A percentile compares a stretch with the other conserved stretches of the same genome.
Evolutionary conservation across 202 grass and related monocot genomes (phyloP).

Genomic region (Panicum hallii): DNA sequence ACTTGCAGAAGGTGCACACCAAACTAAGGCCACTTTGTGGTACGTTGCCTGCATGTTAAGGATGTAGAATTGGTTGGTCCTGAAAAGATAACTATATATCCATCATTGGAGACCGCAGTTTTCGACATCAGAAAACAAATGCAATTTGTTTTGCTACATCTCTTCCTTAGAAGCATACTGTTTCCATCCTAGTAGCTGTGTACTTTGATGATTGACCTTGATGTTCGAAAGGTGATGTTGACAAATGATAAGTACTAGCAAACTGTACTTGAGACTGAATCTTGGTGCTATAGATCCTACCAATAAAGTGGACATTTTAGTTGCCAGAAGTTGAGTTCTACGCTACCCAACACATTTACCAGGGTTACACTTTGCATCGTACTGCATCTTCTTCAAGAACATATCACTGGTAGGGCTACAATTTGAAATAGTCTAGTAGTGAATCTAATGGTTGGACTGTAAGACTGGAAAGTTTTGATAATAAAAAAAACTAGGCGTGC

Average conservation of each 20-base stretch:
- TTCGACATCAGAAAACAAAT: background rate
- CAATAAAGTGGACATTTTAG: conserved; percentile 7
- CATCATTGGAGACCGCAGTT: background rate
- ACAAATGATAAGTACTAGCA: background rate
- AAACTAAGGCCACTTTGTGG: background rate
- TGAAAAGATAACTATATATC: background rate
- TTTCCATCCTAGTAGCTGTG: background rate
- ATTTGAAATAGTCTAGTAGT: background rate
- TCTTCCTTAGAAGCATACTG: background rate
- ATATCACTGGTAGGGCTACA: background rate
- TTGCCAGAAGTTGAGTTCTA: conserved; percentile 12
- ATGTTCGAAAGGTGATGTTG: background rate
- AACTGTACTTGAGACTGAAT: background rate
- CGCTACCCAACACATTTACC: background rate
- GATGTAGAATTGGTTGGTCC: conserved; percentile 11
- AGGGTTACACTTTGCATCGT: background rate
- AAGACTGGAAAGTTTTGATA: background rate
- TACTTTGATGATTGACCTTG: background rate
- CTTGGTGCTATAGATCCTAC: conserved; percentile 3
- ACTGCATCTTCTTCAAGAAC: background rate
- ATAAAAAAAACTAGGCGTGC: background rate
- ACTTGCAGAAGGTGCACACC: conserved; percentile 31
- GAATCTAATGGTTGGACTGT: background rate
- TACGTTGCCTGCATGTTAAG: conserved; percentile 43
- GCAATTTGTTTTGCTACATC: background rate